Conservation (phyloP, 148 eudicot species). For the Arbutus unedo region DNA sequence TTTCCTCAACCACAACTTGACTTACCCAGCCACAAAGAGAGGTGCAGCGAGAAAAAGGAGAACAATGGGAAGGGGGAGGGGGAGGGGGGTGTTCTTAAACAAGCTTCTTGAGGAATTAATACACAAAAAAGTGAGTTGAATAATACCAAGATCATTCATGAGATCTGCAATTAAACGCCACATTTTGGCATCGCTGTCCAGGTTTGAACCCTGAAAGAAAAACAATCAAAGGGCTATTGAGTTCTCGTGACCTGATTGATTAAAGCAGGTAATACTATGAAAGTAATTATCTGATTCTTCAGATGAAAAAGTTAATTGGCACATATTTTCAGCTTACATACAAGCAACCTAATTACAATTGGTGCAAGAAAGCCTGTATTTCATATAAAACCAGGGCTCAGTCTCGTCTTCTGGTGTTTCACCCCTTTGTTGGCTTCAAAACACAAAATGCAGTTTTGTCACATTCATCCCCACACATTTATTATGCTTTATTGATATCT, state of each 20-base stretch:
- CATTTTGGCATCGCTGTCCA: slow-evolving; percentile 97
- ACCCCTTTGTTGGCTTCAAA: neutral
- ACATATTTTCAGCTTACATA: neutral
- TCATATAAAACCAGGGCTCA: neutral
- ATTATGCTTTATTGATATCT: neutral
- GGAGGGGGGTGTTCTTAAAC: neutral
- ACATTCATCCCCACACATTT: neutral
- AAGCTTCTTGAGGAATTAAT: slow-evolving; percentile 1
- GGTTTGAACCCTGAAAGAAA: slow-evolving; percentile 73
- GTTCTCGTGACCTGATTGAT: neutral
- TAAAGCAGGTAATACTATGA: neutral
- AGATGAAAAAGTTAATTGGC: neutral
- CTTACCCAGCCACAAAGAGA: neutral
- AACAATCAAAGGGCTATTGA: neutral
- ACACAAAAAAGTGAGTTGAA: slow-evolving; percentile 13
- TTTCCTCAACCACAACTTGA: neutral
- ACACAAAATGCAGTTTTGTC: neutral
- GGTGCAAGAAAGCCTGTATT: neutral
- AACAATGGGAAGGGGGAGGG: neutral
- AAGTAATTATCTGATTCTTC: neutral
- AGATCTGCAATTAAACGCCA: slow-evolving; percentile 99
- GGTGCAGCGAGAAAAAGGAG: neutral
- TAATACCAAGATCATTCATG: slow-evolving; percentile 97
- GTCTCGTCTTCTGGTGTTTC: neutral
- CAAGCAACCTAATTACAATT: neutral